Base-by-base conservation (phyloP, 805 yeast genomes). In the Myxozyma neotropica region DNA sequence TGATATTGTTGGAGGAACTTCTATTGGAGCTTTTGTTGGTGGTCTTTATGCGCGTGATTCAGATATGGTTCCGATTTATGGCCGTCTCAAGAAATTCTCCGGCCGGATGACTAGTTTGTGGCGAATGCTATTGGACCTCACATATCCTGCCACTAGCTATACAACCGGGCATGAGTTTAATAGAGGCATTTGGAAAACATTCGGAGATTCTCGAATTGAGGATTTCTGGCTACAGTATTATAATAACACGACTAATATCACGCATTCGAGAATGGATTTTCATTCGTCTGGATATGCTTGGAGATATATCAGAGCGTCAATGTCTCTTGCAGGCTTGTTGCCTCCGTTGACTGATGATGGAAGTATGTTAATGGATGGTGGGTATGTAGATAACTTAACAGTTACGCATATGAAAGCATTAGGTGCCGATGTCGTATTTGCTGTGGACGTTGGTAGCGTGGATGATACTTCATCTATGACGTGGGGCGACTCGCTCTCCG, bases 121-220 rank as follows among this genome's bases (percentile, higher is more conserved):
- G 99, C 79, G 97, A 67, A 83, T 88, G 69, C 61, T 87, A 1
- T 74, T 88, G 31, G 99, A 93, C 71, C 74, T 94, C 68, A 93
- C 99, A 0, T 88, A 92, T 72, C 99, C 99, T 0, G 85, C 89
- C 1, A 91, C 97, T 0, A 87, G 97, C 0, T 93, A 95, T 71
- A 88, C 96, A 10, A 94, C 99, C 0, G 99, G 99, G 0, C 96
- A 94, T 73, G 98, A 91, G 72, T 93, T 93, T 74, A 93, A 93
- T 73, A 79, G 98, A 66, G 98, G 99, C 51, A 83, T 93, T n/a
- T 94, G 97, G 97, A 93, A 94, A 72, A 83, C 89, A 0, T 88
- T 93, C 75, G 97, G 98, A 0, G 93, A 89, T 64, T 81, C 86
- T 13, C 85, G 96, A 68, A 90, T 93, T 65, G 99, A 93, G 71